These are phyloP conservation scores for Phytophthora sp. DNA, from an alignment of 352 stramenopile species.

Conservation along the genomic window DNA sequence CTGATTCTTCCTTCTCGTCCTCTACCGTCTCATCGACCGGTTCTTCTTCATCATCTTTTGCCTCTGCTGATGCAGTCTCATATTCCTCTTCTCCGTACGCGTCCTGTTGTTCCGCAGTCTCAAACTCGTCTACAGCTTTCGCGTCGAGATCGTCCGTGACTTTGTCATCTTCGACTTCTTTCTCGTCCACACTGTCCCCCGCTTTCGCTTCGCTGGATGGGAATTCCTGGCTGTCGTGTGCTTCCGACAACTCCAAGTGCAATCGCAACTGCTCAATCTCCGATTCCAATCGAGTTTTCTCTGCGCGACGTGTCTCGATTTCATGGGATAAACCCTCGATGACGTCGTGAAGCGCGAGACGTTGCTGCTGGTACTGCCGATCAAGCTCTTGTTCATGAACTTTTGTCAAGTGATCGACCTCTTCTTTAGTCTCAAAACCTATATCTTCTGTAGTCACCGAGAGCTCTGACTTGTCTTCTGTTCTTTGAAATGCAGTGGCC, in stretches of 20 bases:
- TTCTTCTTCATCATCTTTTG: constrained; percentile 32
- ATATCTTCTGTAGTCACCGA: too few relatives aligned
- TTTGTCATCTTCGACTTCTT: constrained; percentile 3
- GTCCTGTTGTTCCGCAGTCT: constrained; percentile 14
- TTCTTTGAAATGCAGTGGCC: not conserved
- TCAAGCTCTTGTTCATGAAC: constrained; percentile 1
- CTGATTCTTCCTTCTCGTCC: constrained; percentile 37
- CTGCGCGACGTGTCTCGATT: constrained; percentile 41
- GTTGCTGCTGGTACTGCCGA: constrained; percentile 28
- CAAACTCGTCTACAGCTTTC: constrained; percentile 24
- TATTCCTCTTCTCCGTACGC: constrained; percentile 30
- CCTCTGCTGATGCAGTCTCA: constrained; percentile 13
- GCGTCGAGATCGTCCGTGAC: constrained; percentile 1
- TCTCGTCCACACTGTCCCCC: not conserved
- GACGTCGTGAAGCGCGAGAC: constrained; percentile 25
- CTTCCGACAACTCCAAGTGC: constrained; percentile 62
- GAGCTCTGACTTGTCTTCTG: not conserved
- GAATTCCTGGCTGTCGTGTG: constrained; percentile 6
- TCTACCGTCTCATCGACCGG: constrained; percentile 19
- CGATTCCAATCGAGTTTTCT: constrained; percentile 60
- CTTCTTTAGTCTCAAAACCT: too few relatives aligned
- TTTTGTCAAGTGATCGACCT: too few relatives aligned
- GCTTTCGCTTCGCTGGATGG: constrained; percentile 31
- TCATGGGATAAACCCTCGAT: constrained; percentile 46
- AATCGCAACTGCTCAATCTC: constrained; percentile 69